Percentiles rank a stretch among this genome's conserved stretches.
These are phyloP conservation scores for sorghum (Sorghum bicolor) DNA, from an alignment of 176 grass and related monocot species.

Conservation along the genomic window DNA sequence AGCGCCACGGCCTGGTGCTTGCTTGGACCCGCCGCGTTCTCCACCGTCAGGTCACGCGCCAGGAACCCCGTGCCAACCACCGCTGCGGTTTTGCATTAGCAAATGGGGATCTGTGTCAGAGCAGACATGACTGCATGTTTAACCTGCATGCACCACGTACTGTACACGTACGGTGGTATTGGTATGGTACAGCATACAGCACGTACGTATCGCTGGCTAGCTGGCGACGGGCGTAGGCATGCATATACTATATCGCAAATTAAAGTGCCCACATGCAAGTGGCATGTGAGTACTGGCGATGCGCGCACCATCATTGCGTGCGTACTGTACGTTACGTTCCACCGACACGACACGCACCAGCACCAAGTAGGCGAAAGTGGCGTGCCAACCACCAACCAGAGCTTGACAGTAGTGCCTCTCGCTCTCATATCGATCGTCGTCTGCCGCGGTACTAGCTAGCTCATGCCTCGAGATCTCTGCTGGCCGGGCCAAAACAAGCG, in stretches of 20 bases:
- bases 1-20: constrained; percentile 86
- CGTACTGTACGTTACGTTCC: background rate
- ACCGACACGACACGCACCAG: background rate
- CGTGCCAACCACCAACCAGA: background rate
- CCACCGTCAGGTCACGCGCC: constrained; percentile 72
- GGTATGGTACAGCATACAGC: no score
- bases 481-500: no score
- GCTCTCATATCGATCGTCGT: no score
- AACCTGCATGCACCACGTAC: no score
- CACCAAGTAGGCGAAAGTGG: background rate
- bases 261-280: background rate
- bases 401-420: background rate
- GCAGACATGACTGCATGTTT: no score
- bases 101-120: no score
- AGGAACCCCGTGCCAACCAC: constrained; percentile 71
- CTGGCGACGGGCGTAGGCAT: background rate
- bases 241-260: no score
- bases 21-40: constrained; percentile 76
- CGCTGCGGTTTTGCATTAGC: constrained; percentile 30
- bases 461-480: no score
- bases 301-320: background rate
- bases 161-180: no score
- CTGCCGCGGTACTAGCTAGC: no score
- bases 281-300: background rate
- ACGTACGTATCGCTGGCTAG: background rate